Percentiles rank a stretch among this genome's conserved stretches.
Conservation (phyloP, 148 eudicot species). For the Nyssa sinensis region DNA sequence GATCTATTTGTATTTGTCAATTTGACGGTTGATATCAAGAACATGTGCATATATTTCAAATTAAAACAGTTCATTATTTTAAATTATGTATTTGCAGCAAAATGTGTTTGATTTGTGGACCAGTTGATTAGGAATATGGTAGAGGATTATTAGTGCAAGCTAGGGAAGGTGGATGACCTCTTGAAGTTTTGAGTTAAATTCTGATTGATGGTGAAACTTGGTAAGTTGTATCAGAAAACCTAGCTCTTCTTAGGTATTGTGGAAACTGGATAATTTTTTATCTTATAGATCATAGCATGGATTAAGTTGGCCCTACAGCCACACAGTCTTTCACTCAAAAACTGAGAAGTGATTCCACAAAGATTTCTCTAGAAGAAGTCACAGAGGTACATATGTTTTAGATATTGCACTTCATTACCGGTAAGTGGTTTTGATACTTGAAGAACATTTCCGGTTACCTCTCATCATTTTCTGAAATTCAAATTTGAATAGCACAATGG, state of each 20-base stretch:
- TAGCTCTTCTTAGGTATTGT: not conserved
- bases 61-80: not conserved
- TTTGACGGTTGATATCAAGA: not conserved
- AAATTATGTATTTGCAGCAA: not conserved
- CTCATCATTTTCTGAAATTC: not conserved
- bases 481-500: too few species aligned
- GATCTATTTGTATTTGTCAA: not conserved
- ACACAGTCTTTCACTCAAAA: not conserved
- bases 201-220: conserved; percentile 2
- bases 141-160: not conserved
- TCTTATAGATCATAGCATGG: not conserved
- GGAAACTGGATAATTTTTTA: not conserved
- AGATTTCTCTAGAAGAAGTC: not conserved
- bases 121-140: not conserved
- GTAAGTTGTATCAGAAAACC: not conserved
- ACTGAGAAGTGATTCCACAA: not conserved
- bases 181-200: not conserved
- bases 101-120: not conserved
- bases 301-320: not conserved
- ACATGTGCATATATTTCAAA: not conserved
- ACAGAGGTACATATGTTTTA: not conserved
- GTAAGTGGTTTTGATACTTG: not conserved
- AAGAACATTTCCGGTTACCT: not conserved
- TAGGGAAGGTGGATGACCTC: not conserved
- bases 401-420: not conserved